Conservation (phyloP, 148 eudicot genomes). For the Rhododendron molle region DNA sequence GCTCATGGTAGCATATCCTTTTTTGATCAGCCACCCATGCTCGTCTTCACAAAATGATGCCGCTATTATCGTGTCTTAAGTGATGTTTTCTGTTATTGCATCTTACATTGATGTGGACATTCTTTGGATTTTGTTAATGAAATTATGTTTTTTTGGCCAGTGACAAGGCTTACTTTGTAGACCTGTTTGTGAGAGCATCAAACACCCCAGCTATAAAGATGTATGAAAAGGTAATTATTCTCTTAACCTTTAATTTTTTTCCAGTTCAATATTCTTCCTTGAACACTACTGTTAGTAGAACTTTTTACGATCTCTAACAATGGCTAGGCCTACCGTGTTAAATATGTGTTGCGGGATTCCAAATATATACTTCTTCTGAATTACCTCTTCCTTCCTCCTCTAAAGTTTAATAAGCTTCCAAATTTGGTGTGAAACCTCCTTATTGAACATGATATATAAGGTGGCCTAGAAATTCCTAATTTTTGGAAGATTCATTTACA, state of each 20-base stretch:
- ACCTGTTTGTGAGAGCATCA: conserved; percentile 97
- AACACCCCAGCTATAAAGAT: conserved; percentile 93
- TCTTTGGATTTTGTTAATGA: conserved; percentile 2
- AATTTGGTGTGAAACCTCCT: not conserved
- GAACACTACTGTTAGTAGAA: not conserved
- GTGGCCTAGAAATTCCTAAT: not conserved
- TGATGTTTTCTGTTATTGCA: not conserved
- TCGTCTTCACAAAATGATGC: not conserved
- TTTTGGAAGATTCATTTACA: not conserved
- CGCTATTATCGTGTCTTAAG: not conserved
- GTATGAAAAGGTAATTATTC: conserved; percentile 85
- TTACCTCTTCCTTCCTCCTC: not conserved
- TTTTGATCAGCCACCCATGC: not conserved
- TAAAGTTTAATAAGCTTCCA: not conserved
- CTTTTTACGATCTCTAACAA: not conserved
- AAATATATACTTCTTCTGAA: not conserved
- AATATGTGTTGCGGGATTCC: not conserved
- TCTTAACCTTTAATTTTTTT: not conserved
- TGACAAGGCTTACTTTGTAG: conserved; percentile 94
- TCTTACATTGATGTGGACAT: not conserved
- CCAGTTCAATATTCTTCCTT: not conserved
- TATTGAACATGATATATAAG: not conserved
- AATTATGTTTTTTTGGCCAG: conserved; percentile 30
- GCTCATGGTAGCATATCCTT: not conserved
- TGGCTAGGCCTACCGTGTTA: not conserved